Percentiles rank a stretch among this genome's conserved stretches.
These are phyloP conservation scores for Tubosaeta brunneosetosa DNA, from an alignment of 768 basidiomycete species.

Conservation along the genomic window DNA sequence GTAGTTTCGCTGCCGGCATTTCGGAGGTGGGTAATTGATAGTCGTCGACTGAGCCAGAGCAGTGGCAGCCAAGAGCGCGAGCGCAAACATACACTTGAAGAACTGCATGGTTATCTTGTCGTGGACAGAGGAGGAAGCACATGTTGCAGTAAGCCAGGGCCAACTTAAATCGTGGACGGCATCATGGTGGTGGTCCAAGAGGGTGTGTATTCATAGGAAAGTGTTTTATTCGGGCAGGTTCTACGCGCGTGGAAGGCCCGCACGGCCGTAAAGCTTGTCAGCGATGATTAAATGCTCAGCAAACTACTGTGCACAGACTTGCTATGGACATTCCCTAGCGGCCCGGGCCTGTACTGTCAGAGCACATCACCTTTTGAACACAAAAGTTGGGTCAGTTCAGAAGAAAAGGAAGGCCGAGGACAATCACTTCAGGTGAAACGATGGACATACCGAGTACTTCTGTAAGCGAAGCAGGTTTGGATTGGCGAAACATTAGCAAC, in stretches of 20 bases:
- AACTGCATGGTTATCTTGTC: constrained; percentile 12
- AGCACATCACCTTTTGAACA: too few relatives aligned
- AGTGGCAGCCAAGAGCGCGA: constrained; percentile 9
- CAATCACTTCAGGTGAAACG: too few relatives aligned
- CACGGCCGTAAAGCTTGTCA: background rate
- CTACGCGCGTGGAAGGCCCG: background rate
- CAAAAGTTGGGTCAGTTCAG: too few relatives aligned
- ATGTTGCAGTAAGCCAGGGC: constrained; percentile 3
- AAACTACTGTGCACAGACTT: too few relatives aligned
- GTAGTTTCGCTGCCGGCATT: constrained; percentile 1
- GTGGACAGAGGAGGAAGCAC: background rate
- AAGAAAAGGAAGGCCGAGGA: too few relatives aligned
- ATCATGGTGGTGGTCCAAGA: constrained; percentile 1
- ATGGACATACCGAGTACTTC: too few relatives aligned
- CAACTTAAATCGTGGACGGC: constrained; percentile 9
- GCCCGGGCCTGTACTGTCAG: too few relatives aligned
- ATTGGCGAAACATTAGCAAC: too few relatives aligned
- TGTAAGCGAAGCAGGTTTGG: too few relatives aligned
- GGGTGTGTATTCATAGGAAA: background rate
- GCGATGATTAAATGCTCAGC: background rate
- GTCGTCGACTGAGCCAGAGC: constrained; percentile 9
- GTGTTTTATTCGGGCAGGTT: background rate
- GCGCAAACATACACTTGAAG: constrained; percentile 11
- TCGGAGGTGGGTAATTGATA: constrained; percentile 3
- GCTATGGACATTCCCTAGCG: background rate